Evolutionary conservation across 202 grass and related monocot species (phyloP), one percentile per base, ranked within the genome.

Genomic region (Musa balbisiana): DNA sequence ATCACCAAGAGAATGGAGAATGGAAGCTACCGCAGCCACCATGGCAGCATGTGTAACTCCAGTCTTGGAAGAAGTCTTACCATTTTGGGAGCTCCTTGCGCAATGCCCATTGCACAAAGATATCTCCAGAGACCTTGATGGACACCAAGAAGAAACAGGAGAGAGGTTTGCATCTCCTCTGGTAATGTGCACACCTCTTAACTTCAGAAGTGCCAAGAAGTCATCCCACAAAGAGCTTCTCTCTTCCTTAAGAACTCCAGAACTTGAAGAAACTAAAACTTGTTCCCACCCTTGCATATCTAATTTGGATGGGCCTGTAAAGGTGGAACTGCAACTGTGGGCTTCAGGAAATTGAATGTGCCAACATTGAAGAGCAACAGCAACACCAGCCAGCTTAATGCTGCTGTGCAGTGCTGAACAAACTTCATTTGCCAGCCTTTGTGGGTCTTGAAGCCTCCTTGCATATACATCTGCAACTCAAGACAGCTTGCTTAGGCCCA

Each of bases 401-500:
- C 77, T 94, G 64, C 76, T 49, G 73, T 99, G 87, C 53, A 99
- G 55, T 76, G 89, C 95, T 53, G 79, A 43, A 33, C 95, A 94
- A 62, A 99, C 66, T 82, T 99, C 91, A 69, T 88, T 87, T 22
- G 83, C 91, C 62, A 95, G 82, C 73, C 82, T 87, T 22, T 94
- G 85, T 76, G 95, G 95, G 69, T 85, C 87, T 76, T 99, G 95
- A 81, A 99, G 82, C 16, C 95, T 90, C 80, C 90, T 92, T 27
- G 95, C 88, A 25, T 92, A 99, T 62, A 95, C 83, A 52, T 99
- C 95, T 20, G 89, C 75, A 85, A 99, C 95, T 79, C 95, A 85
- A 22, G 91, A 92, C 73, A 99, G 87, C 78, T 99, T 99, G 87
- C 95, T 99, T 79, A 99, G 83, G 20, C 95, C 95, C 78, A 99